These are phyloP conservation scores for Blastobotrys muscicola DNA, from an alignment of 805 yeast species.

Conservation along the genomic window DNA sequence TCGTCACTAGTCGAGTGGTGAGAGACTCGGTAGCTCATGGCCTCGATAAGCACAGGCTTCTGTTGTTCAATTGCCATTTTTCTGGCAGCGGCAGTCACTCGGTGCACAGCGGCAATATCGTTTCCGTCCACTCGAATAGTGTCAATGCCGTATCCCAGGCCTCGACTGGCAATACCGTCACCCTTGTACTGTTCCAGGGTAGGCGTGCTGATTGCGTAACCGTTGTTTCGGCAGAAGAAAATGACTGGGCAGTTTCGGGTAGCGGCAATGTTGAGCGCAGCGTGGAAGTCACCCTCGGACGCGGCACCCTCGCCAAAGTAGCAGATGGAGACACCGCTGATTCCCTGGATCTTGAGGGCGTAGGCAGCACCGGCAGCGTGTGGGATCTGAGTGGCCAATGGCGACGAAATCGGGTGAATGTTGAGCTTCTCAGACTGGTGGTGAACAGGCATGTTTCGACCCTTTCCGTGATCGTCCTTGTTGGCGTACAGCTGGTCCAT, in stretches of 20 bases:
- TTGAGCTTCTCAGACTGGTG: constrained; percentile 21
- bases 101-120: constrained; percentile 24
- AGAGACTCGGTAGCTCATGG: constrained; percentile 29
- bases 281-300: constrained; percentile 30
- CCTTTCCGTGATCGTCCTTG: constrained; percentile 23
- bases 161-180: constrained; percentile 29
- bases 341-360: constrained; percentile 24
- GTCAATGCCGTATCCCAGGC: constrained; percentile 28
- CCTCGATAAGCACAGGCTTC: constrained; percentile 26
- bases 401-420: constrained; percentile 28
- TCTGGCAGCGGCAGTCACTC: constrained; percentile 22
- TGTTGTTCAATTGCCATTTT: constrained; percentile 18
- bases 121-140: constrained; percentile 30
- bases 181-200: constrained; percentile 27
- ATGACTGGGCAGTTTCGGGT: constrained; percentile 27
- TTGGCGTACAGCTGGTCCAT: constrained; percentile 27
- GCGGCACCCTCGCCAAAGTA: constrained; percentile 31
- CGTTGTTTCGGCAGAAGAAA: constrained; percentile 28
- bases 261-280: constrained; percentile 29
- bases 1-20: constrained; percentile 30
- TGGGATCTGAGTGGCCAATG: constrained; percentile 28
- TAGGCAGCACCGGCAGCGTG: constrained; percentile 32
- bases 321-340: constrained; percentile 21
- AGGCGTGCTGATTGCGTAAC: constrained; percentile 30
- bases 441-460: constrained; percentile 29